Conservation (phyloP, 257 asterid species). For the Anisodus acutangulus region DNA sequence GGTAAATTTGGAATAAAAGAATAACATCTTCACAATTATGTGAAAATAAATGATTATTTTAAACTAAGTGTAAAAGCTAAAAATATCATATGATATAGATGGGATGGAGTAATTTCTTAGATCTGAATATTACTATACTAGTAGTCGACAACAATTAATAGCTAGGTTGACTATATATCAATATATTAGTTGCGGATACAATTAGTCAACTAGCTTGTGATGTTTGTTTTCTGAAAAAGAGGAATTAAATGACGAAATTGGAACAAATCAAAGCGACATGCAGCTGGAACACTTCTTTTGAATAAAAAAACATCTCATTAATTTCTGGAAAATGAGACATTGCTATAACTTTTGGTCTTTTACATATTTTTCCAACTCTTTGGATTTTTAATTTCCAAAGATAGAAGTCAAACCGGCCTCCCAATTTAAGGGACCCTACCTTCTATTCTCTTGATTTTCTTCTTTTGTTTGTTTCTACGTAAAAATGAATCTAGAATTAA, state of each 20-base stretch:
- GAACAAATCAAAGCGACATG: not conserved
- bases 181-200: conserved; percentile 5
- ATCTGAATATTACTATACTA: not conserved
- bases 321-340: not conserved
- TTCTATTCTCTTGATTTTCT: not conserved
- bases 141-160: not conserved
- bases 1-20: no score
- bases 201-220: conserved; percentile 10
- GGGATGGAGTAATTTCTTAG: not conserved
- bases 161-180: not conserved
- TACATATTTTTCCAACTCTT: not conserved
- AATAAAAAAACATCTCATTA: not conserved
- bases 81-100: no score
- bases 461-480: not conserved
- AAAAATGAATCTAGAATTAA: no score
- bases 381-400: not conserved
- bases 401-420: not conserved
- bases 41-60: no score
- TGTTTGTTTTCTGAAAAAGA: not conserved
- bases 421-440: not conserved
- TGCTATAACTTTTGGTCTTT: not conserved
- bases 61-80: no score
- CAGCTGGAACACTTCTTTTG: conserved; percentile 16
- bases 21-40: no score
- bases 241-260: not conserved